Evolutionary conservation across 2,329 filamentous ascomycete species (phyloP), one percentile per base, ranked within the genome.

Genomic region (Aphanoascus verrucosus): DNA sequence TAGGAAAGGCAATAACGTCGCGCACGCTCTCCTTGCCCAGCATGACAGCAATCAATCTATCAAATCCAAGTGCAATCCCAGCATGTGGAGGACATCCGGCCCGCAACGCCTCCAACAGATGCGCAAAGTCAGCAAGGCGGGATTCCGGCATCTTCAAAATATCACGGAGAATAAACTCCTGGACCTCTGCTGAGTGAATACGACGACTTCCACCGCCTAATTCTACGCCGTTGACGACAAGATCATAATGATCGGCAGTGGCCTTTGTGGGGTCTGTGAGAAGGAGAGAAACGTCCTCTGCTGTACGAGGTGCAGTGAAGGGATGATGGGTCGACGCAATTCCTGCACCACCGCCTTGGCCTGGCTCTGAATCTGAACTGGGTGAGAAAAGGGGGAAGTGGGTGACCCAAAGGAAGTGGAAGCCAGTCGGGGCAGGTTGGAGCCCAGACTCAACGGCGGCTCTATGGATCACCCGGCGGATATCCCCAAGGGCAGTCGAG

Each of bases 1-100:
- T 98, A 0, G 93, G 94, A 64, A 98, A 98, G 0, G 90, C 90
- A 68, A 98, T 96, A 1, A 98, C 91, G 71, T 98, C 91, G 56
- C 87, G 77, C 2, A 98, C 85, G 1, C 85, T 89, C 9, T 85
- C 77, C 32, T 79, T 84, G 1, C 84, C 85, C 19, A 85, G 79
- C 75, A 98, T 79, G 0, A 95, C 74, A 0, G 91, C 85, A 38
- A 93, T 77, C 47, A 98, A 69, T 3, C 93, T 78, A 67, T 98
- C 93, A 66, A 96, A 95, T 0, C 93, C 93, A 14, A 98, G 73
- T 0, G 93, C 93, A 58, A 98, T 85, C 0, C 93, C 93, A 0
- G 93, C 90, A 65, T 98, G 93, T 0, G 93, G 94, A 11, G 93
- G 93, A 72, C 93, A 97, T 0, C 91, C 94, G 0, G 86, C 82